These are phyloP conservation scores for Linanthus parryae DNA, from an alignment of 148 eudicot genomes.

Conservation along the genomic window DNA sequence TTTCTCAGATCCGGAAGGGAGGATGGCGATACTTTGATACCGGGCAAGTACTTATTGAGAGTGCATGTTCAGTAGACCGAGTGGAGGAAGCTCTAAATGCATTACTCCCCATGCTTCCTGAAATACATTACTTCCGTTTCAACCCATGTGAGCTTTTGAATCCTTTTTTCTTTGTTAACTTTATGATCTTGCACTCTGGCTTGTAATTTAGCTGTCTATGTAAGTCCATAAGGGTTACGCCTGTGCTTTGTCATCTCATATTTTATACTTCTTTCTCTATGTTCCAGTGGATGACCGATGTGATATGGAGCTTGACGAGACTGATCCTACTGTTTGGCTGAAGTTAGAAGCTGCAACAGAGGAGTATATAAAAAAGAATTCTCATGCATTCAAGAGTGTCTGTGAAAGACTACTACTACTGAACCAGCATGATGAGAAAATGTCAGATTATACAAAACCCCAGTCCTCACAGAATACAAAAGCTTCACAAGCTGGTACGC, in stretches of 20 bases:
- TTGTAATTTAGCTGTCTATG: too few species aligned
- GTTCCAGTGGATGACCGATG: slow-evolving; percentile 91
- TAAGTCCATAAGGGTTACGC: too few species aligned
- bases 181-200: not conserved
- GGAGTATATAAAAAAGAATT: slow-evolving; percentile 66
- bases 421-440: slow-evolving; percentile 59
- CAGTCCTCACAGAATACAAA: slow-evolving; percentile 39
- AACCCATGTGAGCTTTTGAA: slow-evolving; percentile 62
- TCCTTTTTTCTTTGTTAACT: not conserved
- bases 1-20: slow-evolving; percentile 73
- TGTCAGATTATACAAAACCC: slow-evolving; percentile 39
- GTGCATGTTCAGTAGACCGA: slow-evolving; percentile 94
- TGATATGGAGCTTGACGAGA: slow-evolving; percentile 98
- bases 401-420: slow-evolving; percentile 73
- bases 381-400: slow-evolving; percentile 58
- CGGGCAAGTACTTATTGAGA: slow-evolving; percentile 94
- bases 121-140: slow-evolving; percentile 84
- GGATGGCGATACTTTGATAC: slow-evolving; percentile 98
- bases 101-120: slow-evolving; percentile 92
- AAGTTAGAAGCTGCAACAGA: slow-evolving; percentile 83
- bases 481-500: slow-evolving; percentile 36
- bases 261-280: too few species aligned
- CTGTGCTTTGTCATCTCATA: too few species aligned
- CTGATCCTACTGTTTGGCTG: slow-evolving; percentile 88
- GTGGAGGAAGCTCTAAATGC: slow-evolving; percentile 96